A percentile compares a stretch with the other conserved stretches of the same genome.
phyloP scores from a whole-genome alignment of 768 basidiomycete genomes.

The Collybia sordida region DNA sequence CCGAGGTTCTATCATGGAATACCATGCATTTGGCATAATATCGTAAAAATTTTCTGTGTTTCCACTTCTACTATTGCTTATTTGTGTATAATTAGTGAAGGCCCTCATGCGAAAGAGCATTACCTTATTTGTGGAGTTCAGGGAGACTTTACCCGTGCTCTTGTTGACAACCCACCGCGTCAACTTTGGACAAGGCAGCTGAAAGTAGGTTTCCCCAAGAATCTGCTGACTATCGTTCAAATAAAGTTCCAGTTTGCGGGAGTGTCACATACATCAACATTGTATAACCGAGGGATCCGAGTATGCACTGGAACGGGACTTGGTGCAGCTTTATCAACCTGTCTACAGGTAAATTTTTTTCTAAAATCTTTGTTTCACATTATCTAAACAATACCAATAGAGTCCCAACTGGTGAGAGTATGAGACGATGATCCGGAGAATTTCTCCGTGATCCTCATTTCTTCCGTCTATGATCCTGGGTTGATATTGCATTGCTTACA shows the following conservation, averaged over 20 bases:
- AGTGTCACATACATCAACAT: slow-evolving; percentile 73
- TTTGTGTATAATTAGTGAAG: slow-evolving; percentile 48
- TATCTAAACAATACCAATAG: slow-evolving; percentile 23
- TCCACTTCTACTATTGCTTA: background rate
- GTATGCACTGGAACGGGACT: slow-evolving; percentile 86
- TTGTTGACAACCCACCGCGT: slow-evolving; percentile 71
- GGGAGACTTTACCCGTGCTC: slow-evolving; percentile 76
- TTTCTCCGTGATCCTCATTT: slow-evolving; percentile 8
- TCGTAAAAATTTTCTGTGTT: slow-evolving; percentile 50
- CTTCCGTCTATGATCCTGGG: slow-evolving; percentile 7
- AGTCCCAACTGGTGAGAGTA: slow-evolving; percentile 46
- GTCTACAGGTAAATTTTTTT: slow-evolving; percentile 60
- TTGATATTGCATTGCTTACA: slow-evolving; percentile 23
- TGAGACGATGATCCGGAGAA: slow-evolving; percentile 12
- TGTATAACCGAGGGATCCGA: slow-evolving; percentile 81
- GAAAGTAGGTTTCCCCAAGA: slow-evolving; percentile 48
- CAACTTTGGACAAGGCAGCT: slow-evolving; percentile 79
- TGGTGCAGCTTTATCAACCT: slow-evolving; percentile 79
- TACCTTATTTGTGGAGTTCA: slow-evolving; percentile 86
- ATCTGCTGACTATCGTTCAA: background rate
- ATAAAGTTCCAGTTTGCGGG: slow-evolving; percentile 60
- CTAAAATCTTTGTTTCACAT: background rate
- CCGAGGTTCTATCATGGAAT: slow-evolving; percentile 75
- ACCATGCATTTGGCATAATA: slow-evolving; percentile 84
- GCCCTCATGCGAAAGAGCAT: slow-evolving; percentile 69